Evolutionary conservation across 2,329 filamentous ascomycete species (phyloP).

Genomic region (Colletotrichum euphorbiae): DNA sequence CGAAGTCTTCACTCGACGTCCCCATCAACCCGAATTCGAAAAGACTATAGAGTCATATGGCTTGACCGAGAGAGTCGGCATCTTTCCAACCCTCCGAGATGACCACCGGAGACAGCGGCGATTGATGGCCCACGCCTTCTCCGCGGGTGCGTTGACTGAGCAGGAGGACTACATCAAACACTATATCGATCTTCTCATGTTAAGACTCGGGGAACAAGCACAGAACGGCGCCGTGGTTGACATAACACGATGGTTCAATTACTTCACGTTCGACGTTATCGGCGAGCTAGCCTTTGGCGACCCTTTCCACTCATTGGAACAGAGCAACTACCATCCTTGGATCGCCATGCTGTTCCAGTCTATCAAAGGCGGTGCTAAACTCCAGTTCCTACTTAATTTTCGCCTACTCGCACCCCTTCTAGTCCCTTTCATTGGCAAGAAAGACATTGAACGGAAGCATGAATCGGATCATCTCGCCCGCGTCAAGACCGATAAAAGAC

Average conservation of each 20-base stretch:
- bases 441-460: neutral
- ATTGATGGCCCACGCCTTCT: conserved; percentile 46
- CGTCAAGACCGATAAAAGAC: conserved; percentile 6
- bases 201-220: conserved; percentile 33
- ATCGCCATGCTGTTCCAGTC: neutral
- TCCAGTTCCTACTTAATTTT: conserved; percentile 8
- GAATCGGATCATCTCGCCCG: neutral
- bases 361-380: conserved; percentile 41
- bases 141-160: conserved; percentile 44
- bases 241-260: conserved; percentile 45
- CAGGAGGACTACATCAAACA: conserved; percentile 45
- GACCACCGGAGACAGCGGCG: conserved; percentile 42
- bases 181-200: conserved; percentile 45
- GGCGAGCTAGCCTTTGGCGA: conserved; percentile 46
- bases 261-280: conserved; percentile 46
- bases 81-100: neutral
- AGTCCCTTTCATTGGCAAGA: neutral
- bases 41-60: neutral
- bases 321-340: conserved; percentile 42
- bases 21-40: neutral
- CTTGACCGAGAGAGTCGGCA: neutral
- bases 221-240: conserved; percentile 35
- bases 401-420: neutral
- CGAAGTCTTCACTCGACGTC: neutral
- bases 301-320: conserved; percentile 44